Evolutionary conservation across 768 basidiomycete genomes (phyloP).

Genomic region (Tylopilus sp.): DNA sequence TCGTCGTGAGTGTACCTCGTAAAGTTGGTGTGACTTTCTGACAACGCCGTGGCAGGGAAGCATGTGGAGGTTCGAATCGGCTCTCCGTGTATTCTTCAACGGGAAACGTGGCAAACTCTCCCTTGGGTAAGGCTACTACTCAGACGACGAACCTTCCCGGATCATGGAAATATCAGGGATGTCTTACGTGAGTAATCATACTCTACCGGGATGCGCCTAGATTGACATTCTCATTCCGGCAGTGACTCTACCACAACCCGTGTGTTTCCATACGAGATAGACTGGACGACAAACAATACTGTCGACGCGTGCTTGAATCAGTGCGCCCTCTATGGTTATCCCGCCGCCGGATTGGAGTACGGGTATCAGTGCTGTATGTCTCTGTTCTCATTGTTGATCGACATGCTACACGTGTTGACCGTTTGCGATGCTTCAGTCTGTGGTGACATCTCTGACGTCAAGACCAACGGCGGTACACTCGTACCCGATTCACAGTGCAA

Average conservation of each 20-base stretch:
- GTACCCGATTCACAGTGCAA: conserved; percentile 39
- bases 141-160: conserved; percentile 59
- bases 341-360: conserved; percentile 67
- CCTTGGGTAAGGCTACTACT: conserved; percentile 46
- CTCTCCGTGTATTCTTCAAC: conserved; percentile 66
- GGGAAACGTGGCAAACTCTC: conserved; percentile 42
- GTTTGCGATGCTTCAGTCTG: conserved; percentile 45
- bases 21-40: neutral
- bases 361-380: conserved; percentile 65
- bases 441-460: conserved; percentile 60
- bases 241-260: conserved; percentile 50
- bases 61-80: conserved; percentile 70
- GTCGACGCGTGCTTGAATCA: conserved; percentile 61
- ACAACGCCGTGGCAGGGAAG: conserved; percentile 39
- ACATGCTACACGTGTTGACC: neutral
- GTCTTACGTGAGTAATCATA: conserved; percentile 48
- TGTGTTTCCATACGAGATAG: conserved; percentile 59
- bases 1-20: conserved; percentile 42
- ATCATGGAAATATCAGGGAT: conserved; percentile 63
- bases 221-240: neutral
- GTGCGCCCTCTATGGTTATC: conserved; percentile 69
- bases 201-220: neutral
- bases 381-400: neutral
- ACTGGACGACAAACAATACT: conserved; percentile 59
- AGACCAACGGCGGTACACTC: conserved; percentile 28